Evolutionary conservation across 148 eudicot genomes (phyloP).

Genomic region (Diospyros kaki): DNA sequence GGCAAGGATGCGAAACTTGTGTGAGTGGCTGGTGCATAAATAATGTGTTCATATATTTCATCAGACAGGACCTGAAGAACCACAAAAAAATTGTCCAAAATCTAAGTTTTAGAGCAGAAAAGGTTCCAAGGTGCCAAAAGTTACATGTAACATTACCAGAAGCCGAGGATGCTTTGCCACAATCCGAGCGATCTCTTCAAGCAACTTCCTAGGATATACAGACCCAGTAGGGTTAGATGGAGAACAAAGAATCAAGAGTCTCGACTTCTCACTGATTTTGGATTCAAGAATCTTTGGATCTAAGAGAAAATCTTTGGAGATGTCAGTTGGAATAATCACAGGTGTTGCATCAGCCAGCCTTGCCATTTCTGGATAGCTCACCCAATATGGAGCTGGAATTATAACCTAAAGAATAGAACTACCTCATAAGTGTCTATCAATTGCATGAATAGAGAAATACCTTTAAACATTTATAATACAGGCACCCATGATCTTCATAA

Average conservation of each 20-base stretch:
- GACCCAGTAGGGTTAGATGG: slow-evolving; percentile 95
- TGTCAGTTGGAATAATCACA: slow-evolving; percentile 67
- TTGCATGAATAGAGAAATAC: not conserved
- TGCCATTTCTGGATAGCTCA: slow-evolving; percentile 96
- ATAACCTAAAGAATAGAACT: slow-evolving; percentile 51
- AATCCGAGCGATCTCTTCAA: slow-evolving; percentile 74
- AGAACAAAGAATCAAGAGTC: slow-evolving; percentile 85
- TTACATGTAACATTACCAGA: slow-evolving; percentile 40
- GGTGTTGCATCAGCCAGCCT: slow-evolving; percentile 91
- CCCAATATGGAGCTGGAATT: slow-evolving; percentile 93
- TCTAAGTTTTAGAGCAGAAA: too few relatives aligned
- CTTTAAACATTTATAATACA: not conserved
- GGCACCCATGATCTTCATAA: not conserved
- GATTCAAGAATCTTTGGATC: slow-evolving; percentile 83
- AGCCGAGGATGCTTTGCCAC: slow-evolving; percentile 84
- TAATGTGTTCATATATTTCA: slow-evolving; percentile 93
- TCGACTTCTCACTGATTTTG: slow-evolving; percentile 70
- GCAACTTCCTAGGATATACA: slow-evolving; percentile 74
- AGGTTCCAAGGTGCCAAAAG: not conserved
- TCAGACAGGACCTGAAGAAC: slow-evolving; percentile 70
- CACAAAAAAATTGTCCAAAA: not conserved
- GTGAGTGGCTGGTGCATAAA: slow-evolving; percentile 86
- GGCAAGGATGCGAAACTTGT: slow-evolving; percentile 98
- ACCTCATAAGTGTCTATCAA: slow-evolving; percentile 9
- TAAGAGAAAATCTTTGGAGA: slow-evolving; percentile 72